Base-by-base conservation (phyloP, 139 green algal genomes). In the Asterochloris sp. region DNA sequence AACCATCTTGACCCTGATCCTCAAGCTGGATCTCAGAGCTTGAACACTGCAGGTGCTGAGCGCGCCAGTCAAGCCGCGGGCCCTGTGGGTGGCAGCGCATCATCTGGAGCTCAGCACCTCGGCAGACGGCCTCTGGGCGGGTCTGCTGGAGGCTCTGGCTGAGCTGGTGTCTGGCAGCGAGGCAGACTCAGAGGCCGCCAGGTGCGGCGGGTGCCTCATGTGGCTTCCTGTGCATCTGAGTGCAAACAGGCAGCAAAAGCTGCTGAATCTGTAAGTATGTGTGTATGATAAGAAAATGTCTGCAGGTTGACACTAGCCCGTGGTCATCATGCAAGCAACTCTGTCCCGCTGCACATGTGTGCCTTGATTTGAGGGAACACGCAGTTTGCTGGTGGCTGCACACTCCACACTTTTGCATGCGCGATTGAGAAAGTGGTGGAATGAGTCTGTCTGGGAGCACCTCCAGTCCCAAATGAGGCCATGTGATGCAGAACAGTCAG, bases 41-140 rank as follows among this genome's bases (percentile, higher is more conserved):
- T 69, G 15, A 16, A 66, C 13, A n/a, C 9, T 78, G 85, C 29
- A 83, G 16, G 73, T 15, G 13, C 77, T 94, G 23, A 87, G 78
- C 74, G 80, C 83, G 19, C 83, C 87, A 13, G 82, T 88, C 64
- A 85, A 89, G 28, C 88, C 88, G 17, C 84, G 91, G 38, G 89
- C 88, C 26, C 78, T 91, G 62, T 94, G 91, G 91, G 88, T 93
- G 29, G 82, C 86, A 9, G 83, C 81, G 9, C 88, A 91, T 71
- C 88, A 89, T 78, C 63, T 92, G 68, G 79, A 86, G 27, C 82
- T 89, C 67, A 71, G 82, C 0, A 24, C 19, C 17, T 69, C 78
- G 62, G 64, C 88, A 81, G 80, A 89, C 63, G 78, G 84, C n/a
- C 68, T 27, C 17, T 92, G 89, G 87, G 79, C 84, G 66, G 26